Base-by-base conservation (phyloP, 2,329 filamentous ascomycete species). In the Colletotrichum gloeosporioides region DNA sequence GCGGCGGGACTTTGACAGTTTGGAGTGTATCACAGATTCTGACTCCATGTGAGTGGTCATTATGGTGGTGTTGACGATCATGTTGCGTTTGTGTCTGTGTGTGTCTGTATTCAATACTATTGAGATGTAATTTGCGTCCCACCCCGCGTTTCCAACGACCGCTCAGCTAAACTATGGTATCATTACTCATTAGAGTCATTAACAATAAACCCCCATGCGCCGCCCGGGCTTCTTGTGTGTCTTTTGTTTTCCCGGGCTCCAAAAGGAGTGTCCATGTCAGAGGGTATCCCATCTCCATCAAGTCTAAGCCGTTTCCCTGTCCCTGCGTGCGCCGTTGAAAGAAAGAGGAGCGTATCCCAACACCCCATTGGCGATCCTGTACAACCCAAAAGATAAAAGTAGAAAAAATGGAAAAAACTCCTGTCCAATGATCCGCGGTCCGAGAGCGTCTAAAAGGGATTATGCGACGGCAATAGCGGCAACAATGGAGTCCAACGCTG, bases 401-500 rank as follows among this genome's bases (percentile, higher is more conserved):
- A 25, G 32, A 70, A 36, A 18, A 12, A 16, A 53, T 32, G 29
- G 32, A 36, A 16, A 39, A 31, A 64, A 64, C 34, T 64, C 57
- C 44, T 49, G n/a, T 53, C 29, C 61, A 13, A 22, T 16, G 16
- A 53, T 65, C 15, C n/a, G 59, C 27, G 61, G 44, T 57, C 69
- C 5, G 36, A 61, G 49, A 76, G 62, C 34, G 25, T 36, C 15
- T 32, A 57, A 29, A 12, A 49, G 8, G 13, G 36, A 73, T 78
- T 78, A 83, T 49, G 81, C 81, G 16, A 87, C 85, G 27, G 83
- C 84, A 78, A 89, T 81, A 8, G 92, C 93, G 32, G 91, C 93
- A 75, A 95, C 90, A 34, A 95, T 84, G 44, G 89, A 90, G 83
- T 95, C 93, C 83, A 95, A 84, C 1, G 92, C 93, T 22, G 90